Percentiles rank a stretch among this genome's conserved stretches.
Conservation (phyloP, 2,329 filamentous ascomycete genomes). For the Colletotrichum australisinense region DNA sequence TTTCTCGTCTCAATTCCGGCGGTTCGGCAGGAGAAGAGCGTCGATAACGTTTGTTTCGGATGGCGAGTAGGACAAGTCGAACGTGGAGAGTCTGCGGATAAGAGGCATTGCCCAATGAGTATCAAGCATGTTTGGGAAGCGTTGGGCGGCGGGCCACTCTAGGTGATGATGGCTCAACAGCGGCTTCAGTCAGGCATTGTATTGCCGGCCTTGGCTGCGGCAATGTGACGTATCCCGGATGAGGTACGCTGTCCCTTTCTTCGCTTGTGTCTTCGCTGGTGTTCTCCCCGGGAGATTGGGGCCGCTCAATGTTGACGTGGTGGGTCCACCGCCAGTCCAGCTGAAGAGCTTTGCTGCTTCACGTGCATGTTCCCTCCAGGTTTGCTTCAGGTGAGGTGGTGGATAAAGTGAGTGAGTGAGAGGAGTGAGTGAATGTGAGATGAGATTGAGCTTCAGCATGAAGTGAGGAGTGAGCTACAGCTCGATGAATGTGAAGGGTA, state of each 20-base stretch:
- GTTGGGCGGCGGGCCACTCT: background rate
- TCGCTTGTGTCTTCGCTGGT: background rate
- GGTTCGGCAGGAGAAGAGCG: background rate
- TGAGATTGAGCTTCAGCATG: background rate
- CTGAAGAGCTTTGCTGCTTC: constrained; percentile 19
- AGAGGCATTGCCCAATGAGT: constrained; percentile 14
- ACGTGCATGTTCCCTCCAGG: constrained; percentile 11
- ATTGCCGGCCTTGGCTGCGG: constrained; percentile 14
- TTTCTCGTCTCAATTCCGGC: background rate
- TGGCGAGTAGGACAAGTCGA: background rate
- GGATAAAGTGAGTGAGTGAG: background rate
- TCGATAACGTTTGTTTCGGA: constrained; percentile 14
- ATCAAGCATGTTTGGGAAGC: background rate
- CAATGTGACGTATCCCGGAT: constrained; percentile 17
- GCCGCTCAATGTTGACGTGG: constrained; percentile 11
- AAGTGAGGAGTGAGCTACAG: background rate
- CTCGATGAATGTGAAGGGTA: background rate
- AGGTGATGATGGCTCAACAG: background rate
- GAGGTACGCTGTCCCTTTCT: background rate
- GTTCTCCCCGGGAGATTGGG: constrained; percentile 1
- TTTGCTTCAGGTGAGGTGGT: background rate
- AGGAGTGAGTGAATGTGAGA: background rate
- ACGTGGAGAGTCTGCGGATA: background rate
- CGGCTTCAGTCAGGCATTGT: constrained; percentile 17
- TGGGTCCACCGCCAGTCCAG: constrained; percentile 18